Conservation (phyloP, 768 basidiomycete genomes). For the Zangia roseola region DNA sequence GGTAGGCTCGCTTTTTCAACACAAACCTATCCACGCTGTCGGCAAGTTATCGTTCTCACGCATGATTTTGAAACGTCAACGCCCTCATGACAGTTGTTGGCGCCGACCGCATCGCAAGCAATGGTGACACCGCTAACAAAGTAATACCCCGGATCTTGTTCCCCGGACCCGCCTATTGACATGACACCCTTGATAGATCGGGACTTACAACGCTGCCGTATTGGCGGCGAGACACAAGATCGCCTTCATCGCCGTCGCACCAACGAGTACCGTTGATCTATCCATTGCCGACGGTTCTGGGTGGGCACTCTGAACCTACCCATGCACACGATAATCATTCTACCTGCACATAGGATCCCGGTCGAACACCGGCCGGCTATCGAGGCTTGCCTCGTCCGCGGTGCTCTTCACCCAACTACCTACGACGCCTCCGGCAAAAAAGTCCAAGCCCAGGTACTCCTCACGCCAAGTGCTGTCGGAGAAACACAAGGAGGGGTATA, state of each 20-base stretch:
- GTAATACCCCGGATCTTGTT: slow-evolving; percentile 26
- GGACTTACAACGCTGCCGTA: slow-evolving; percentile 95
- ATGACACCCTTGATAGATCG: slow-evolving; percentile 47
- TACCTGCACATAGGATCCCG: slow-evolving; percentile 56
- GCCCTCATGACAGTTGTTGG: slow-evolving; percentile 58
- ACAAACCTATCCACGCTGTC: slow-evolving; percentile 79
- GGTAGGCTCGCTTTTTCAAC: slow-evolving; percentile 93
- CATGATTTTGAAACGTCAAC: background rate
- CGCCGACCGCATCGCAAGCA: slow-evolving; percentile 84
- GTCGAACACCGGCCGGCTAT: slow-evolving; percentile 89
- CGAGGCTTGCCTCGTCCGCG: slow-evolving; percentile 88
- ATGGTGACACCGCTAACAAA: slow-evolving; percentile 98
- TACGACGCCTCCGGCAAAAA: slow-evolving; percentile 41
- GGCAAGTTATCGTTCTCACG: slow-evolving; percentile 38
- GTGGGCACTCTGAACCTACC: slow-evolving; percentile 31
- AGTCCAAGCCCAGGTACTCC: slow-evolving; percentile 76
- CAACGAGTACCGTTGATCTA: slow-evolving; percentile 89
- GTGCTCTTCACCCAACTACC: slow-evolving; percentile 62
- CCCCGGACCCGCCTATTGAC: background rate
- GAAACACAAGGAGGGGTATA: slow-evolving; percentile 46
- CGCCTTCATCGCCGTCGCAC: slow-evolving; percentile 92
- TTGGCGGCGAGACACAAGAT: slow-evolving; percentile 84
- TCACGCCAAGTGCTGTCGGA: slow-evolving; percentile 64
- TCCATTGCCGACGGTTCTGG: slow-evolving; percentile 66
- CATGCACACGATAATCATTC: background rate